Conservation (phyloP, 2,329 filamentous ascomycete genomes). For the Fusarium chuoi region DNA sequence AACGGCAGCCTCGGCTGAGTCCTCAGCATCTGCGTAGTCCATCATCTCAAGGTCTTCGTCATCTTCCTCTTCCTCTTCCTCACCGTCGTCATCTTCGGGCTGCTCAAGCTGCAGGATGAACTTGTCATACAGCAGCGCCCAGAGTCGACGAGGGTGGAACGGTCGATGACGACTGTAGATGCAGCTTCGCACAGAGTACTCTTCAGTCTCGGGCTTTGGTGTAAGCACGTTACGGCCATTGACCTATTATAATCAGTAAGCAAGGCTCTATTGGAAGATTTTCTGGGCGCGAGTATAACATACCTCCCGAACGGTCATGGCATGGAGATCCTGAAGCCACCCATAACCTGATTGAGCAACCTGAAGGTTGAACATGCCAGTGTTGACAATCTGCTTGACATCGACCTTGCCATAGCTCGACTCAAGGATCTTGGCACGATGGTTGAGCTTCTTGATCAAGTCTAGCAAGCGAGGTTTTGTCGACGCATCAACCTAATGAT, state of each 20-base stretch:
- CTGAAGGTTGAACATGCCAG: slow-evolving; percentile 71
- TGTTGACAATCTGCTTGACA: slow-evolving; percentile 72
- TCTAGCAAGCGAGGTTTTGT: slow-evolving; percentile 59
- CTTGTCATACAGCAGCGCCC: slow-evolving; percentile 58
- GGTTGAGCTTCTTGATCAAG: slow-evolving; percentile 72
- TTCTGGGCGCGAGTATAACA: no score
- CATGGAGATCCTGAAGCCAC: slow-evolving; percentile 76
- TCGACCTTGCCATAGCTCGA: slow-evolving; percentile 68
- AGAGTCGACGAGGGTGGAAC: slow-evolving; percentile 60
- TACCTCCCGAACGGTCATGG: slow-evolving; percentile 71
- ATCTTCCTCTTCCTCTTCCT: slow-evolving; percentile 46
- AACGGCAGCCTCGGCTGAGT: background rate
- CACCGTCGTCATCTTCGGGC: slow-evolving; percentile 49
- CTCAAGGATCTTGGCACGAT: slow-evolving; percentile 71
- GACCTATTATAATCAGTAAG: slow-evolving; percentile 49
- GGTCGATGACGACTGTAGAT: slow-evolving; percentile 71
- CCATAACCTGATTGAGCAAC: slow-evolving; percentile 72
- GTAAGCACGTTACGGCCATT: slow-evolving; percentile 64
- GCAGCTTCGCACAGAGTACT: slow-evolving; percentile 78
- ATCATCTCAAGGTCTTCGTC: slow-evolving; percentile 42
- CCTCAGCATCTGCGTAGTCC: slow-evolving; percentile 20
- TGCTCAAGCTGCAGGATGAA: slow-evolving; percentile 62
- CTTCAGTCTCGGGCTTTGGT: slow-evolving; percentile 76
- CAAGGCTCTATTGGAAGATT: no score
- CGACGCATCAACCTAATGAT: slow-evolving; percentile 49